Conservation (phyloP, 768 basidiomycete genomes). For the Naganishia onofrii region DNA sequence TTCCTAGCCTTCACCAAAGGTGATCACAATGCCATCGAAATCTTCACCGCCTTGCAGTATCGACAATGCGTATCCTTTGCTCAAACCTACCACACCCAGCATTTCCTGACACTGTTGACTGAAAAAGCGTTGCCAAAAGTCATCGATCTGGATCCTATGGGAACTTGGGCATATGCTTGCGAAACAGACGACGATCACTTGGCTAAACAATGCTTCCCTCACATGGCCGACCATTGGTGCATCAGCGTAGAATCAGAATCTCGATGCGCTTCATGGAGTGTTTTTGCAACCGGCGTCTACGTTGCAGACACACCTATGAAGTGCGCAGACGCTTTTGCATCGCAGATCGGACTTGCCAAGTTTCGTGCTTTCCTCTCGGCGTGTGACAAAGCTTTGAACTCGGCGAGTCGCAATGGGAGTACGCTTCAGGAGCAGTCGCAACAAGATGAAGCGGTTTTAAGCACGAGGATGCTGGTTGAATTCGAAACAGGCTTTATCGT, state of each 20-base stretch:
- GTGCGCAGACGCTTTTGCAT: constrained; percentile 11
- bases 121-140: constrained; percentile 9
- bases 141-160: constrained; percentile 5
- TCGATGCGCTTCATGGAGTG: background rate
- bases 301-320: background rate
- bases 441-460: background rate
- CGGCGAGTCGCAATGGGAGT: background rate
- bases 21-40: background rate
- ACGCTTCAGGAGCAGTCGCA: background rate
- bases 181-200: background rate
- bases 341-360: constrained; percentile 10
- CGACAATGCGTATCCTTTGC: constrained; percentile 7
- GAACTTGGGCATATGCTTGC: constrained; percentile 12
- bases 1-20: constrained; percentile 2
- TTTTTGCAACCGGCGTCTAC: background rate
- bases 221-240: constrained; percentile 20
- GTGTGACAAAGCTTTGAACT: background rate
- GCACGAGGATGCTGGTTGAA: constrained; percentile 1
- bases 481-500: background rate
- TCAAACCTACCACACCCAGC: background rate
- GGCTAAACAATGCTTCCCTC: background rate
- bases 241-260: background rate
- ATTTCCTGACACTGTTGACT: background rate
- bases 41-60: background rate
- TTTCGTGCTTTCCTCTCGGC: constrained; percentile 11